Percentiles rank a stretch among this genome's conserved stretches.
Conservation (phyloP, 495 filamentous ascomycete genomes). For the Xylaria nigripes region DNA sequence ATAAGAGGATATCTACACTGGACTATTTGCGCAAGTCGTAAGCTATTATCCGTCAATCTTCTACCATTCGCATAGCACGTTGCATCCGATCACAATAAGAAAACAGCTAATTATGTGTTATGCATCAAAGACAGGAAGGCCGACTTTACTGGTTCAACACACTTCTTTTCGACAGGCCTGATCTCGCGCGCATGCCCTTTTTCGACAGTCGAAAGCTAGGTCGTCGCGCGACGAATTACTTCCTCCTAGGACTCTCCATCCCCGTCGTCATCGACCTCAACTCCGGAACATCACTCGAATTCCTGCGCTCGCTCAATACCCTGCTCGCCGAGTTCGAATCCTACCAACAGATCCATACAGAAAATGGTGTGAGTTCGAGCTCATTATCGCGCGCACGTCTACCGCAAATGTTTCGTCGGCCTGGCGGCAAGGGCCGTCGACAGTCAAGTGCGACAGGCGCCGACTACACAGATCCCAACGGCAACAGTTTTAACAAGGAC, state of each 20-base stretch:
- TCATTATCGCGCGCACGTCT: constrained; percentile 70
- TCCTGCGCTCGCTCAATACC: constrained; percentile 76
- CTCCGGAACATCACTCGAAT: constrained; percentile 65
- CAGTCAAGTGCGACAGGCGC: constrained; percentile 55
- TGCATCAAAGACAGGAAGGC: constrained; percentile 65
- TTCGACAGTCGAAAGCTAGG: constrained; percentile 75
- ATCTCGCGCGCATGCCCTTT: constrained; percentile 74
- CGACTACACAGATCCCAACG: constrained; percentile 54
- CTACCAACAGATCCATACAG: constrained; percentile 76
- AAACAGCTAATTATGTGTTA: constrained; percentile 7
- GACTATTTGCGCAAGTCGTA: constrained; percentile 90
- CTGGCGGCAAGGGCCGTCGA: constrained; percentile 58
- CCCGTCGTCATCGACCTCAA: constrained; percentile 84
- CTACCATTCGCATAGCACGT: background rate
- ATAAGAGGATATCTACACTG: constrained; percentile 92
- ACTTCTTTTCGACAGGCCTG: constrained; percentile 75
- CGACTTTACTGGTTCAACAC: constrained; percentile 98
- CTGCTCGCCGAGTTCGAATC: constrained; percentile 88
- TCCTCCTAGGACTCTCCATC: constrained; percentile 85
- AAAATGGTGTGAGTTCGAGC: constrained; percentile 59
- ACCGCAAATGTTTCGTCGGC: constrained; percentile 82
- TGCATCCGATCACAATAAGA: background rate
- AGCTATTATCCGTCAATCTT: constrained; percentile 26
- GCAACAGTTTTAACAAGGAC: constrained; percentile 21
- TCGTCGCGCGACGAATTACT: constrained; percentile 81